Evolutionary conservation across 2,329 filamentous ascomycete genomes (phyloP).

Genomic region (Calycina herbarum): DNA sequence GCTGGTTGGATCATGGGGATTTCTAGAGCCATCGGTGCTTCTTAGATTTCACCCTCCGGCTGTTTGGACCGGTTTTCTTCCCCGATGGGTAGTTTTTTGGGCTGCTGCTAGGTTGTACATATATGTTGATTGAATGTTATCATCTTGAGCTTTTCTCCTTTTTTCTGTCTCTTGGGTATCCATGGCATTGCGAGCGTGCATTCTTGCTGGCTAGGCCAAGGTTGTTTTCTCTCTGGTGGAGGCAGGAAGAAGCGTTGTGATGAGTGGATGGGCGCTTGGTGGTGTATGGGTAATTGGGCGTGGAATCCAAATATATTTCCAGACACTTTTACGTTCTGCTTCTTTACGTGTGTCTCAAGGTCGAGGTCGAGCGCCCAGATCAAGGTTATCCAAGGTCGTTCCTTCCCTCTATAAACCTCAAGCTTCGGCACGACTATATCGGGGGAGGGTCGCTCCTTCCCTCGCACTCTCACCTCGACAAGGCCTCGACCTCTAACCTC

Average conservation of each 20-base stretch:
- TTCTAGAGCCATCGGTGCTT: neutral
- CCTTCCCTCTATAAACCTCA: no score
- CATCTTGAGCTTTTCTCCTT: neutral
- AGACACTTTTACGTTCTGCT: neutral
- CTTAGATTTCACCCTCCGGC: neutral
- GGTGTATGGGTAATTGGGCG: neutral
- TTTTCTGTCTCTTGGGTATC: neutral
- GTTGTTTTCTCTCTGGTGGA: neutral
- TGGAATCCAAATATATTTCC: neutral
- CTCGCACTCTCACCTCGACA: no score
- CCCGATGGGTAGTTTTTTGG: neutral
- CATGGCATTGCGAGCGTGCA: constrained; percentile 5
- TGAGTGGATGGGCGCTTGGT: neutral
- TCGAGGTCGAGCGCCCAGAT: neutral
- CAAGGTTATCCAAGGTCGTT: no score
- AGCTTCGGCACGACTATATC: no score
- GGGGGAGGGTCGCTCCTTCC: no score
- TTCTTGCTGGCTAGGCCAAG: neutral
- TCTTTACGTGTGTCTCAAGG: neutral
- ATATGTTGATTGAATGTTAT: neutral
- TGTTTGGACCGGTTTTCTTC: neutral
- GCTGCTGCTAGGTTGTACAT: constrained; percentile 1
- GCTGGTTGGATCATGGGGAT: constrained; percentile 2
- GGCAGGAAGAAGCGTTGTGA: neutral
- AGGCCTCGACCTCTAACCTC: no score